Evolutionary conservation across 768 basidiomycete genomes (phyloP), one percentile per base, ranked within the genome.

Genomic region (Sporobolomyces phaffii): DNA sequence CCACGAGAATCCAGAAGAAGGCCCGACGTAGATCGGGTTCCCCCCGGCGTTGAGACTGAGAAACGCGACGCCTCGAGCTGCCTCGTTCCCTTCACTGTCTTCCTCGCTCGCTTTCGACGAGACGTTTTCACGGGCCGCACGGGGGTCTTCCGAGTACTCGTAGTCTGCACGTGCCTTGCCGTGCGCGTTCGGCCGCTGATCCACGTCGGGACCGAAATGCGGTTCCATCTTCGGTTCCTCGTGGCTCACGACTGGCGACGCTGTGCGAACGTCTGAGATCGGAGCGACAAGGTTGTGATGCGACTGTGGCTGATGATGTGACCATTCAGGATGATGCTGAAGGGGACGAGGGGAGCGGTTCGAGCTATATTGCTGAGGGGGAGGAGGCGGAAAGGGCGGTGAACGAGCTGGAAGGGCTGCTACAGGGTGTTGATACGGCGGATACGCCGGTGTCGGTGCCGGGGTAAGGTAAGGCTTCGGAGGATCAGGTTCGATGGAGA

Each of bases 1-100:
- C 68, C 68, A 69, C 6, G 34, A 38, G 60, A 69, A 69, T 1
- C 68, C 68, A 9, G 28, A 33, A 1, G 58, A 61, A 0, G 68
- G 62, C 3, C 68, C 62, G 17, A 69, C 47, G 44, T 69, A 69
- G 50, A 64, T 62, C 13, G 68, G 68, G 26, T 64, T 64, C 9
- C 68, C 68, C 3, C 52, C 53, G 1, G 62, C 63, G 3, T 43
- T 45, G 2, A 69, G 33, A 2, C 38, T 29, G 1, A 69, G 36
- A 38, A 69, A 69, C 18, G 63, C 68, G 17, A 69, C 62, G 0
- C 56, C 62, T 20, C 59, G 33, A 47, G 63, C 63, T 7, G 63
- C 68, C 28, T 51, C 68, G 22, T 65, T n/a, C n/a, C n/a, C 38
- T 26, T 53, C 51, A 1, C 47, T 41, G 7, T 34, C 34, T 1